Evolutionary conservation across 305 asterid species (phyloP), one percentile per base, ranked within the genome.

Genomic region (Fraxinus sp.): DNA sequence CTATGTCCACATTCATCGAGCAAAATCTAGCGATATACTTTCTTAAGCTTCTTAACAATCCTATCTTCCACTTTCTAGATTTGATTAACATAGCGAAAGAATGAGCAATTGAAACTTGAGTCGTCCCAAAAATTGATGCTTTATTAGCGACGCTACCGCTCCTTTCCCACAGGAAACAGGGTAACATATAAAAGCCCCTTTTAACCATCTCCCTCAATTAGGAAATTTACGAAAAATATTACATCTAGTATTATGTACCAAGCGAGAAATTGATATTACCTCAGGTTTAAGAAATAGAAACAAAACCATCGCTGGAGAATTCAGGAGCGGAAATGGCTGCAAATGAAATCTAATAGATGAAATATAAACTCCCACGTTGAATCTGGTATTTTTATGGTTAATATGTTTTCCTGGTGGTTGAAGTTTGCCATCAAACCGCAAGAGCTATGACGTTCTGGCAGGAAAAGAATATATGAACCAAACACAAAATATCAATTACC

Each of bases 401-500:
- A n/a, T 57, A 6, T n/a, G 66, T 18, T 57, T 57, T 57, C 66
- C 1, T n/a, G 66, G 26, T 57, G 3, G 28, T 5, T 6, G 26
- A 57, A 57, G 24, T 57, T 57, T 18, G 24, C 66, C 26, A 18
- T 57, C 66, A n/a, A 57, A 6, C 66, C 6, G 4, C 26, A 18
- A 6, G 26, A 18, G 26, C 11, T 18, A 57, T 18, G 66, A 9
- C 24, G 0, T 57, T 18, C 18, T 18, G 28, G 10, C 18, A 18
- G 18, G 26, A 22, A 32, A 49, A 80, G 46, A 22, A 75, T 11
- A 0, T 11, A 57, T 41, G 59, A 55, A 77, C 80, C 41, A 83
- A 81, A 86, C 84, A 86, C 22, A 80, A 75, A 22, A 77, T 59
- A 16, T 18, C 66, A 55, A 55, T 55, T 55, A n/a, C 26, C 66